Evolutionary conservation across 176 grass and related monocot species (phyloP).

Genomic region (Raddia guianensis): DNA sequence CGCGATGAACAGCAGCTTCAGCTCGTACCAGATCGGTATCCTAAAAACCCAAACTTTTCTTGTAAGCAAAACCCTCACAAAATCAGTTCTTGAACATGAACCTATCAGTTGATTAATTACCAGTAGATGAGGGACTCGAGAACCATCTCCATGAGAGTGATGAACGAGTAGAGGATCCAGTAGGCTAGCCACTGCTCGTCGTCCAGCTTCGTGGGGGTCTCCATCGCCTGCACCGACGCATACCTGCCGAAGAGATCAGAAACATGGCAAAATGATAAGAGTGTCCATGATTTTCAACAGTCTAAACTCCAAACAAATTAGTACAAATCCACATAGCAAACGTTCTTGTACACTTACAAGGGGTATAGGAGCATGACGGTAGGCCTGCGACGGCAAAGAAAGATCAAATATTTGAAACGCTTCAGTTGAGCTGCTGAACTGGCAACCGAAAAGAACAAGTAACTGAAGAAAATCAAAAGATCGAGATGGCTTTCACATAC

Average conservation of each 20-base stretch:
- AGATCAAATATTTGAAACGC: background rate
- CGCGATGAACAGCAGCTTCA: slow-evolving; percentile 70
- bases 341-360: slow-evolving; percentile 49
- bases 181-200: slow-evolving; percentile 96
- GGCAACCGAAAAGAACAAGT: background rate
- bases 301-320: background rate
- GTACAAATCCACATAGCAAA: background rate
- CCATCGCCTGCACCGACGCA: slow-evolving; percentile 85
- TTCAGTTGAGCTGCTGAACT: background rate
- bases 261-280: background rate
- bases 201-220: slow-evolving; percentile 74
- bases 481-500: slow-evolving; percentile 26
- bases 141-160: slow-evolving; percentile 87
- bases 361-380: slow-evolving; percentile 72
- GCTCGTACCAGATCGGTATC: slow-evolving; percentile 81
- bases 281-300: background rate
- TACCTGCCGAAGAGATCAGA: slow-evolving; percentile 38
- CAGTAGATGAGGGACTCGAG: slow-evolving; percentile 81
- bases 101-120: slow-evolving; percentile 31
- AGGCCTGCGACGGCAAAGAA: slow-evolving; percentile 48
- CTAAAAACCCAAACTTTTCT: slow-evolving; percentile 13
- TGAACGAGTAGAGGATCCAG: slow-evolving; percentile 95
- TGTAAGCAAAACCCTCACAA: background rate
- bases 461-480: slow-evolving; percentile 2
- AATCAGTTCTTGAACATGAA: background rate